Evolutionary conservation across 2,329 filamentous ascomycete species (phyloP).

Genomic region (Aplosporella prunicola): DNA sequence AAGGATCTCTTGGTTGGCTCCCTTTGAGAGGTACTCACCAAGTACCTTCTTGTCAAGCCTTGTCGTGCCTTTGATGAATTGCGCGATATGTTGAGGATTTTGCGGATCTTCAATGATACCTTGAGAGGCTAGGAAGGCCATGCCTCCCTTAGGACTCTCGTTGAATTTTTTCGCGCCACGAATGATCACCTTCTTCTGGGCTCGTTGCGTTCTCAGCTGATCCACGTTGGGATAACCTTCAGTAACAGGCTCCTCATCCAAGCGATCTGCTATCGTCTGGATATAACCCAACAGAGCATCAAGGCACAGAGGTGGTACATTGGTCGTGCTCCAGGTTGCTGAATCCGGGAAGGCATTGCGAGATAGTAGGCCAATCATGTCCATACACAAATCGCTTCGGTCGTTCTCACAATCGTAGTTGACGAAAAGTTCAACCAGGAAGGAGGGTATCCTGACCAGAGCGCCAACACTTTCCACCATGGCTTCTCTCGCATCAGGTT

Average conservation of each 20-base stretch:
- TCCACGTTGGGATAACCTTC: constrained; percentile 59
- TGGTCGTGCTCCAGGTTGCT: constrained; percentile 97
- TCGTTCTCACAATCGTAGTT: constrained; percentile 98
- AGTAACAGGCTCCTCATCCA: constrained; percentile 58
- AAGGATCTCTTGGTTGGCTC: constrained; percentile 74
- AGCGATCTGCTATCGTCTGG: constrained; percentile 79
- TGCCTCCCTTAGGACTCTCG: constrained; percentile 80
- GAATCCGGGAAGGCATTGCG: constrained; percentile 94
- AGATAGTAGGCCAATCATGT: constrained; percentile 85
- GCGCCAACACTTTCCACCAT: constrained; percentile 97
- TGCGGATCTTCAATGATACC: constrained; percentile 72
- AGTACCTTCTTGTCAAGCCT: constrained; percentile 83
- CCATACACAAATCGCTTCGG: constrained; percentile 83
- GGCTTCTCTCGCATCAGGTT: constrained; percentile 89
- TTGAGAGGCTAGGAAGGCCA: constrained; percentile 75
- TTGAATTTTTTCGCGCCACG: constrained; percentile 87
- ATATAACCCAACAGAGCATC: constrained; percentile 87
- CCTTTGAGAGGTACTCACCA: constrained; percentile 89
- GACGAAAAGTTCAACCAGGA: constrained; percentile 90
- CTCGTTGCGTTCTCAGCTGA: constrained; percentile 59
- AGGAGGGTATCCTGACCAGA: constrained; percentile 82
- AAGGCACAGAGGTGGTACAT: constrained; percentile 87
- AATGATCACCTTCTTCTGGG: constrained; percentile 79
- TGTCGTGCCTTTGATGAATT: constrained; percentile 78
- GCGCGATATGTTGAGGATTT: constrained; percentile 69